Base-by-base conservation (phyloP, 257 asterid species). In the Solanum chaucha region DNA sequence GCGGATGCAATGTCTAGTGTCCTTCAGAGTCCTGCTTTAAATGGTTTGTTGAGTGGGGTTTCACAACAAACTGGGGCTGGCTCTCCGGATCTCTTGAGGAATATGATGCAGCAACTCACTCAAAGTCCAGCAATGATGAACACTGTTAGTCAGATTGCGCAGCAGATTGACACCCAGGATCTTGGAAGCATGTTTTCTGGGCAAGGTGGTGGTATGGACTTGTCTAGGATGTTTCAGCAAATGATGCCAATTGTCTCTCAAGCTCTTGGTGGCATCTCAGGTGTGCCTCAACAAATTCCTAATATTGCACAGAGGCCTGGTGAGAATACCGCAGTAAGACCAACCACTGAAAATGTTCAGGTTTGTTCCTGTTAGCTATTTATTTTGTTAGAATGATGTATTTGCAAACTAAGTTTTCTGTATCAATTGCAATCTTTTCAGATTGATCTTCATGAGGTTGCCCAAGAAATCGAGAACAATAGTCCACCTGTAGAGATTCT, bases 201-300 rank as follows among this genome's bases (percentile, higher is more conserved):
- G 51, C n/a, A 89, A 89, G 94, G 89, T 84, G 87, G 94, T 28
- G 98, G 98, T 71, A 41, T 97, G 88, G 98, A 97, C 92, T 86
- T 97, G 78, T 94, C 98, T 22, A 93, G 96, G 82, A 97, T 97
- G 97, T 87, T 97, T 92, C 99, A 96, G 84, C 99, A 97, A 88
- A 96, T 96, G 99, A 94, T 97, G 98, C 99, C 99, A 38, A 91
- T 97, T 86, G 99, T 97, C 75, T 93, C 98, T 59, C 96, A 94
- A 89, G 98, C 98, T 30, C 92, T 97, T 58, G 95, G 99, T 59
- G 97, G 98, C 30, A 65, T 84, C 46, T 89, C 98, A 10, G 70
- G 97, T 64, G 44, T 78, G 67, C 81, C 95, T 91, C 92, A 87
- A 41, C 78, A 85, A 73, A 58, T 44, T 32, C 89, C 91, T 83